Evolutionary conservation across 1,139 yeast genomes (phyloP), one percentile per base, ranked within the genome.

Genomic region (Geotrichum phurueaensis): DNA sequence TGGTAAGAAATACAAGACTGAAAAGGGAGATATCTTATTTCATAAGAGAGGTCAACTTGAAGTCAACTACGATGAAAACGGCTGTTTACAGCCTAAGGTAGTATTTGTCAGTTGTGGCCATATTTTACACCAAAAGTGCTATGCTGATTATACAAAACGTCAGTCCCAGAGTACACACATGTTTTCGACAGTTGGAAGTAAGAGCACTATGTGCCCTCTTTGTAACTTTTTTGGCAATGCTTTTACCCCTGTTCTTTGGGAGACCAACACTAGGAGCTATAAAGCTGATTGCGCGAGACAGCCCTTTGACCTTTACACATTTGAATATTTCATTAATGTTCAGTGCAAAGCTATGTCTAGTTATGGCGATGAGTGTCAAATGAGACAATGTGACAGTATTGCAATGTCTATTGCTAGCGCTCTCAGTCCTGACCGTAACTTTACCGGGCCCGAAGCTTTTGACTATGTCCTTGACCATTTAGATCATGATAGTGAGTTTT

Each of bases 71-170:
- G 43, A 36, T n/a, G 43, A 36, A 15, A 36, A n/a, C 4, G 43
- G 43, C 10, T 36, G 18, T 36, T 15, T 36, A 15, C 18, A 36
- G 6, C 4, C 18, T 3, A 36, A 36, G 13, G 18, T 15, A 36
- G 51, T 45, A 5, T 33, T 54, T 36, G 25, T 86, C 67, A 86
- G 96, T 58, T 94, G 99, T 76, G 96, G 97, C 0, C 99, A 94
- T 74, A 96, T 96, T 0, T 87, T 94, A 85, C 99, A 94, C 72
- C 84, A 82, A 65, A 80, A 82, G 45, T 94, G 99, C 70, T 88
- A 86, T 67, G 72, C 82, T 61, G 84, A 85, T 62, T 89, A 84
- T 69, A 75, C 84, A 68, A 78, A 78, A 57, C 79, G 84, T 13
- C 80, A 86, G 39, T 87, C 82, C 67, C 70, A 81, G 39, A 36